Conservation (phyloP, 495 filamentous ascomycete species). For the Hypomontagnella submonticulosa region DNA sequence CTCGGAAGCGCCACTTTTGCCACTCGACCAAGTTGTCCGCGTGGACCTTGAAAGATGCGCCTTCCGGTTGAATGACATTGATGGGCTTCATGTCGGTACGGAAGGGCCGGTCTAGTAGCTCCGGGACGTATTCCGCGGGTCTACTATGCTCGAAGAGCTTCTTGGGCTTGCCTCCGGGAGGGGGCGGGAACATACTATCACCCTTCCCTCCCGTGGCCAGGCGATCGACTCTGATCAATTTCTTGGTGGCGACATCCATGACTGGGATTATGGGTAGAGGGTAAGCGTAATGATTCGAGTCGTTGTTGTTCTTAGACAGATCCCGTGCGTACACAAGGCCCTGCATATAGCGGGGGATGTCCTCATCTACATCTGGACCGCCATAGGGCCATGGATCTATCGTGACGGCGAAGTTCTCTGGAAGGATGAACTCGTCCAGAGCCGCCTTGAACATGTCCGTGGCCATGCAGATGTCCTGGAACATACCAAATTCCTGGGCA, state of each 20-base stretch:
- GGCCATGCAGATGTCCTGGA: slow-evolving; percentile 68
- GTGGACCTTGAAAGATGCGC: slow-evolving; percentile 62
- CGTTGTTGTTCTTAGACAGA: slow-evolving; percentile 56
- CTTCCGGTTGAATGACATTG: slow-evolving; percentile 64
- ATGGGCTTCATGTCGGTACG: slow-evolving; percentile 63
- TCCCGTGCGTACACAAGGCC: slow-evolving; percentile 63
- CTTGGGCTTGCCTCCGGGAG: slow-evolving; percentile 41
- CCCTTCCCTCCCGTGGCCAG: slow-evolving; percentile 59
- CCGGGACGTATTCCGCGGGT: slow-evolving; percentile 64
- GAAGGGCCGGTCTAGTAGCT: slow-evolving; percentile 55
- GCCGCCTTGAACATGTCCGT: slow-evolving; percentile 71
- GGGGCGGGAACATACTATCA: slow-evolving; percentile 38
- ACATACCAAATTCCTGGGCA: slow-evolving; percentile 68
- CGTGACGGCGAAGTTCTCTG: slow-evolving; percentile 69
- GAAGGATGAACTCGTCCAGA: slow-evolving; percentile 69
- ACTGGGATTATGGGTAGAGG: slow-evolving; percentile 67
- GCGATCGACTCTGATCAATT: slow-evolving; percentile 64
- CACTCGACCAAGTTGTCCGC: slow-evolving; percentile 64
- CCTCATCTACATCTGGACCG: slow-evolving; percentile 67
- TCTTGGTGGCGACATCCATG: slow-evolving; percentile 62
- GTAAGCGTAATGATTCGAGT: slow-evolving; percentile 67
- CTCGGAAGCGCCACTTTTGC: slow-evolving; percentile 77
- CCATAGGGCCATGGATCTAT: slow-evolving; percentile 81
- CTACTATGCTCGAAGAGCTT: slow-evolving; percentile 56
- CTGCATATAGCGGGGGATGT: slow-evolving; percentile 63